Evolutionary conservation across 1,284 basidiomycete species (phyloP), one percentile per base, ranked within the genome.

Genomic region (Trichosporon faecale): DNA sequence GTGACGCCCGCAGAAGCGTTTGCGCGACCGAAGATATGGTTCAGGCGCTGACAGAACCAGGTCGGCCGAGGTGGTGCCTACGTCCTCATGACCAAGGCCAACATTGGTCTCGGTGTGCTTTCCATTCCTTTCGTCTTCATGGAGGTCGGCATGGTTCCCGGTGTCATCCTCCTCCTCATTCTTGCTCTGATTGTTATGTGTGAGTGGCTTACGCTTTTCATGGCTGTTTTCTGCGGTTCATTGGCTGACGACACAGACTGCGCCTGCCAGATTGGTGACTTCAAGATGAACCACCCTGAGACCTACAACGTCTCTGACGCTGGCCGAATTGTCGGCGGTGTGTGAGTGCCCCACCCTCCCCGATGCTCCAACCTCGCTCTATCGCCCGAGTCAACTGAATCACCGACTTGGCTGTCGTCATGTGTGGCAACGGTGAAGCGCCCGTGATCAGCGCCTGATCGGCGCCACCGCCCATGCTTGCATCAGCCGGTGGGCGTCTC

Each of bases 91-190:
- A 74, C 78, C 57, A 72, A 76, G 72, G 73, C 76, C 16, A 77
- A 79, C 71, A 76, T 82, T 44, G 80, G 77, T 65, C 72, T 80
- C 29, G 79, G 78, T 69, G 78, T 80, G 7, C 70, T 79, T 21
- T 75, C 78, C 3, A 76, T 80, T 60, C 80, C 80, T 3, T 67
- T 74, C 8, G 76, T 80, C 8, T 74, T 81, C 27, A 68, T 73
- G 37, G 73, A 74, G 1, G 72, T 78, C 49, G 78, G 79, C 8
- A 68, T 76, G 14, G 76, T 79, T 2, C 79, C 80, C 9, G 80
- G 80, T 23, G 68, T 78, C 37, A 67, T 81, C 37, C 60, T 77
- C 66, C 70, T 82, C 40, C 9, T 80, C 16, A 66, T 73, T 29
- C 64, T 80, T 12, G 78, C 76, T 23, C 69, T 66, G n/a, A 76